Conservation (phyloP, 2,329 filamentous ascomycete genomes). For the Sporothrix pseudoabietina region DNA sequence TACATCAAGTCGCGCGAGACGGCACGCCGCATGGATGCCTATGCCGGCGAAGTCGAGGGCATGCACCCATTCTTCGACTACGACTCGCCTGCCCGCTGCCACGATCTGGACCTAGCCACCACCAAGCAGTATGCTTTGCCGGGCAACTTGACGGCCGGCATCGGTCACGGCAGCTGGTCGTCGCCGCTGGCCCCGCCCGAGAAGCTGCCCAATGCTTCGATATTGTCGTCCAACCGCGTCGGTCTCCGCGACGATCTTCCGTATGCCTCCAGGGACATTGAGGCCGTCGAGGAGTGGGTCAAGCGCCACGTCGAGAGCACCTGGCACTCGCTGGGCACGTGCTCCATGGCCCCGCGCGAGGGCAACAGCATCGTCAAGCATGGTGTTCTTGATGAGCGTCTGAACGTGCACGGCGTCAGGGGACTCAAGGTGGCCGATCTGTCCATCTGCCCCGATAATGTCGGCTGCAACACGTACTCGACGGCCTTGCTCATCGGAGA, state of each 20-base stretch:
- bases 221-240: slow-evolving; percentile 66
- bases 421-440: slow-evolving; percentile 77
- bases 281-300: slow-evolving; percentile 69
- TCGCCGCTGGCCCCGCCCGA: slow-evolving; percentile 58
- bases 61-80: slow-evolving; percentile 74
- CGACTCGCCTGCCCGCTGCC: slow-evolving; percentile 68
- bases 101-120: slow-evolving; percentile 73
- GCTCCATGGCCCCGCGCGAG: slow-evolving; percentile 74
- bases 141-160: slow-evolving; percentile 69
- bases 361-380: slow-evolving; percentile 81
- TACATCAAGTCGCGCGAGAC: slow-evolving; percentile 84
- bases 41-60: slow-evolving; percentile 69
- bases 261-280: slow-evolving; percentile 65
- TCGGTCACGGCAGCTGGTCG: slow-evolving; percentile 74
- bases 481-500: slow-evolving; percentile 75
- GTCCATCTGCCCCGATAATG: slow-evolving; percentile 76
- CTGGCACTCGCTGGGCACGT: slow-evolving; percentile 69
- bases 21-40: slow-evolving; percentile 74
- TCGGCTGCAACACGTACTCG: slow-evolving; percentile 69
- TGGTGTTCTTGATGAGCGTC: slow-evolving; percentile 73
- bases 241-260: slow-evolving; percentile 63
- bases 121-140: slow-evolving; percentile 75
- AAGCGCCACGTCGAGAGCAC: slow-evolving; percentile 75
- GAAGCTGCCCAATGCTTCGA: slow-evolving; percentile 48
- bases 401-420: slow-evolving; percentile 77